Base-by-base conservation (phyloP, 1,139 yeast genomes). In the Casaregolazyma lundiana region DNA sequence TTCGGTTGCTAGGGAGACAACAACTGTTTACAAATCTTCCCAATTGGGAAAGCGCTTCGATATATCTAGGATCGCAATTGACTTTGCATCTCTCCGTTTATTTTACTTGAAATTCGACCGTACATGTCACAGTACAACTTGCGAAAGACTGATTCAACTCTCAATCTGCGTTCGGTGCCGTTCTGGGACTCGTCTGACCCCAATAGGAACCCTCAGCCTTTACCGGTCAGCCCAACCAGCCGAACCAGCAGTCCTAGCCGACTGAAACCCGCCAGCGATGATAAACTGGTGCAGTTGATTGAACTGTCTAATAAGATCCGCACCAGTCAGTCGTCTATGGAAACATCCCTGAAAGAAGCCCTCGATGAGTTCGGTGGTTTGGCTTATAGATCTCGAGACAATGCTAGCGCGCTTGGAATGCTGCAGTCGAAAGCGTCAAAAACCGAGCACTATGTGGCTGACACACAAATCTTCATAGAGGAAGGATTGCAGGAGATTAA, bases 311-410 rank as follows among this genome's bases (percentile, higher is more conserved):
- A 50, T 6, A 50, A 50, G 8, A 45, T 67, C 34, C 64, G 59
- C 44, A 52, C 56, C 11, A 56, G 62, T 22, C 53, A 66, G 3
- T 55, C 53, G 35, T 50, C 57, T 2, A 63, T 72, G 7, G 69
- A 68, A 43, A 57, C 59, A 5, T 63, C 70, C 11, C 69, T 71
- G 7, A 60, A 62, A 19, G 68, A 66, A 6, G 70, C 74, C 1
- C 67, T 69, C 46, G 47, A 65, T 35, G 76, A 71, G 44, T 64
- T 72, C 44, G 72, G 66, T 13, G 63, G 62, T 36, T 53, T 72
- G 41, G 69, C 70, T 9, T 60, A 67, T 26, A 61, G 76, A 35
- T 70, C 75, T 1, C 53, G 68, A n/a, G 72, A 71, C 52, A 71
- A 72, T 56, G 74, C 72, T 34, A 57, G 62, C 7, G 73, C 71